Evolutionary conservation across 2,329 filamentous ascomycete genomes (phyloP).

Genomic region (Ophiostoma tasmaniense): DNA sequence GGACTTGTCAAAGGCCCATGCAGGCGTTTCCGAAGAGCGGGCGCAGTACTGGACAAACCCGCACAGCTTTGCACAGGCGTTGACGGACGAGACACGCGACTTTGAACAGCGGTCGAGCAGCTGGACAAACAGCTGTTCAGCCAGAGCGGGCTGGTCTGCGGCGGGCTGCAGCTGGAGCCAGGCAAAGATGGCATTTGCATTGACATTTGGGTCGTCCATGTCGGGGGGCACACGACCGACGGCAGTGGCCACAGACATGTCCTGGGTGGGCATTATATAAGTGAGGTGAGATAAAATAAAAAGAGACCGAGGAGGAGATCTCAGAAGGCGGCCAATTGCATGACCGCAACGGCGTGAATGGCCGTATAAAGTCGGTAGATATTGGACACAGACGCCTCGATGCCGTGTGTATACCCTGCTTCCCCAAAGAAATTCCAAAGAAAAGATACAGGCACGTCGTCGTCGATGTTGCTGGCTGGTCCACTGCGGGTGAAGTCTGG

Average conservation of each 20-base stretch:
- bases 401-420: not conserved
- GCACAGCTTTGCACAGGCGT: conserved; percentile 52
- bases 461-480: not conserved
- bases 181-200: conserved; percentile 23
- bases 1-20: conserved; percentile 44
- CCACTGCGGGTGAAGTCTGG: not conserved
- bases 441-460: not conserved
- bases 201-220: conserved; percentile 22
- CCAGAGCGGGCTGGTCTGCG: conserved; percentile 3
- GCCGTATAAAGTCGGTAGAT: not conserved
- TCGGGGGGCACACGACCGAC: conserved; percentile 12
- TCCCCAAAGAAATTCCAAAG: not conserved
- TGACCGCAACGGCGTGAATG: conserved; percentile 7
- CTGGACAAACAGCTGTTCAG: conserved; percentile 34
- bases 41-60: conserved; percentile 53
- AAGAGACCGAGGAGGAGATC: not conserved
- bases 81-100: conserved; percentile 47
- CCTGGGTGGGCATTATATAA: not conserved
- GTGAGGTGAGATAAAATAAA: not conserved
- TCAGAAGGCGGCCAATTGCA: not conserved
- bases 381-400: not conserved
- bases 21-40: conserved; percentile 31
- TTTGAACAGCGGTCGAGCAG: conserved; percentile 43
- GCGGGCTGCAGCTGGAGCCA: conserved; percentile 24
- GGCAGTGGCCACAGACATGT: too few relatives aligned